A percentile compares a stretch with the other conserved stretches of the same genome.
phyloP scores from a whole-genome alignment of 169 alveolate genomes.

The Neospora caninum region DNA sequence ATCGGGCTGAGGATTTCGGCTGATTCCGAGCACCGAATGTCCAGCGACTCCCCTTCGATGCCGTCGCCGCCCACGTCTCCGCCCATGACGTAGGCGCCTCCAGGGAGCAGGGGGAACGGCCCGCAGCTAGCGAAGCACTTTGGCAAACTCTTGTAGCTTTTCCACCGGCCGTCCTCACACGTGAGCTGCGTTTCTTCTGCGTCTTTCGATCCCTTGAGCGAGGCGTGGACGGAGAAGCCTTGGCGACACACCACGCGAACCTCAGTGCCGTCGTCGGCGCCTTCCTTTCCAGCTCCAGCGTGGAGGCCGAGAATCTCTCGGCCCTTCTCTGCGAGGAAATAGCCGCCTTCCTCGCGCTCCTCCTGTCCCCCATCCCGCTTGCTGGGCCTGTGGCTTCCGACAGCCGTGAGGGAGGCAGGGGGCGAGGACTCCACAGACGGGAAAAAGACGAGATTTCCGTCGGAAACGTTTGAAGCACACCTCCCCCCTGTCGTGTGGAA shows the following conservation, averaged over 20 bases:
- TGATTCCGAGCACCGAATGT: constrained; percentile 51
- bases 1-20: constrained; percentile 8
- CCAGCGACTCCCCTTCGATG: constrained; percentile 28
- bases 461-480: background rate
- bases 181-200: constrained; percentile 30
- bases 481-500: constrained; percentile 62
- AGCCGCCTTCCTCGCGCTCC: background rate
- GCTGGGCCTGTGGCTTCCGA: background rate
- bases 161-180: constrained; percentile 53
- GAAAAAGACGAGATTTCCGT: background rate
- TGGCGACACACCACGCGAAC: constrained; percentile 52
- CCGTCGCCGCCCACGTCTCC: constrained; percentile 57
- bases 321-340: background rate
- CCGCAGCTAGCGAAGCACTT: constrained; percentile 65
- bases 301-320: background rate
- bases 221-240: constrained; percentile 49
- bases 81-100: constrained; percentile 51
- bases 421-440: background rate
- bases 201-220: background rate
- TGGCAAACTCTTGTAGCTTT: constrained; percentile 12
- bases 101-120: constrained; percentile 50
- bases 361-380: background rate
- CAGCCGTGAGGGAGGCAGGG: background rate
- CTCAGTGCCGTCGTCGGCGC: constrained; percentile 43
- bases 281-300: background rate